A percentile compares a stretch with the other conserved stretches of the same genome.
phyloP scores from a whole-genome alignment of 2,329 filamentous ascomycete species.

The Fusarium sp. region DNA sequence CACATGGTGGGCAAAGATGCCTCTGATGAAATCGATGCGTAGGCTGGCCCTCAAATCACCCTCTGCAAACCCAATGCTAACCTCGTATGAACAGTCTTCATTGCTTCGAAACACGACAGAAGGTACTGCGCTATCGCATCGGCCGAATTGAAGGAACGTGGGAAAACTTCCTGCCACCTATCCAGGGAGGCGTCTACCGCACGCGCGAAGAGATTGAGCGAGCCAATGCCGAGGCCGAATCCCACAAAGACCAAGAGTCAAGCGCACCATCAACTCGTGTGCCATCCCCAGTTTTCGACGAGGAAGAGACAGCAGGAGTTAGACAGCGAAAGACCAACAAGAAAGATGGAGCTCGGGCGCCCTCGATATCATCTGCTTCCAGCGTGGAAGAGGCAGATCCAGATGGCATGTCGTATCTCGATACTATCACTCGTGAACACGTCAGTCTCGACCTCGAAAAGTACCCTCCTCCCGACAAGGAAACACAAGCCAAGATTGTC shows the following conservation, averaged over 20 bases:
- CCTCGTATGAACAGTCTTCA: constrained; percentile 73
- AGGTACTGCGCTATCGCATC: constrained; percentile 86
- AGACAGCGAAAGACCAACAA: constrained; percentile 48
- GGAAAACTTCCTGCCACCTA: constrained; percentile 90
- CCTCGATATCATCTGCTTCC: constrained; percentile 72
- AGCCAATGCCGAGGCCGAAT: constrained; percentile 27
- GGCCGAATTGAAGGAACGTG: constrained; percentile 84
- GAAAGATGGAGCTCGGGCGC: constrained; percentile 49
- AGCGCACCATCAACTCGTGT: constrained; percentile 67
- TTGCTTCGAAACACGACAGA: constrained; percentile 78
- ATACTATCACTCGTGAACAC: constrained; percentile 79
- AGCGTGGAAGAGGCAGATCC: constrained; percentile 59
- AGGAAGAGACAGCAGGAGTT: constrained; percentile 48
- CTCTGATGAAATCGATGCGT: constrained; percentile 94
- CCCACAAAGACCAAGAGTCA: constrained; percentile 46
- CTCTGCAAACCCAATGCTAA: constrained; percentile 13
- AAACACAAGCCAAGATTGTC: constrained; percentile 81
- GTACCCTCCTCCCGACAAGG: constrained; percentile 82
- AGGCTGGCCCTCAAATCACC: constrained; percentile 51
- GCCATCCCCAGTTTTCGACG: constrained; percentile 65
- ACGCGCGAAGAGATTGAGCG: constrained; percentile 54
- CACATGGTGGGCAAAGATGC: constrained; percentile 96
- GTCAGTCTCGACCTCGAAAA: constrained; percentile 80
- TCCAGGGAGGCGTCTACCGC: constrained; percentile 87
- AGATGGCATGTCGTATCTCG: constrained; percentile 74